Evolutionary conservation across 768 basidiomycete species (phyloP).

Genomic region (Psilocybe cubensis): DNA sequence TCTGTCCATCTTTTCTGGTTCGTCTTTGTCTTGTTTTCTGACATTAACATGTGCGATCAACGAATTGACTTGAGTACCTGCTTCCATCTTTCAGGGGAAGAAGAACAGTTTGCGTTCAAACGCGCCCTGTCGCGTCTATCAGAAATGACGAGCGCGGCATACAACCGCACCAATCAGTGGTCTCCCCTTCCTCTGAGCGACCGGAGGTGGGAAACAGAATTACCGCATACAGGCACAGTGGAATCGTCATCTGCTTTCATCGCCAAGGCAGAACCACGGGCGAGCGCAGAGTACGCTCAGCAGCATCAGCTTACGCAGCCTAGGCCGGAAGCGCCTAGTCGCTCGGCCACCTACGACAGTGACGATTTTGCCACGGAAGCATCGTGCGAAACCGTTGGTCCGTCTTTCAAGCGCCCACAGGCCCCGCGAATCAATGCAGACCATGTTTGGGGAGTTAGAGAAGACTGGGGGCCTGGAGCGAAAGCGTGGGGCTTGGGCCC

Average conservation of each 20-base stretch:
- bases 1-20: slow-evolving; percentile 52
- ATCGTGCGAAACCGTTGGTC: slow-evolving; percentile 3
- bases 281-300: too few species aligned
- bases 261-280: background rate
- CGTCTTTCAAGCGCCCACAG: slow-evolving; percentile 9
- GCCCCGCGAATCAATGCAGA: slow-evolving; percentile 13
- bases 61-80: background rate
- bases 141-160: slow-evolving; percentile 54
- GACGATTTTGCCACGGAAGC: slow-evolving; percentile 12
- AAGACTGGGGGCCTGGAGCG: slow-evolving; percentile 13
- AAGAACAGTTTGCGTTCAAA: slow-evolving; percentile 67
- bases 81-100: slow-evolving; percentile 42
- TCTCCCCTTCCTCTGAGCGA: slow-evolving; percentile 31
- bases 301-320: background rate
- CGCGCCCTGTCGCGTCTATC: slow-evolving; percentile 60
- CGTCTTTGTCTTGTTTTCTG: slow-evolving; percentile 17
- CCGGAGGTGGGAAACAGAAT: slow-evolving; percentile 17
- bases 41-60: background rate
- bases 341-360: background rate
- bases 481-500: slow-evolving; percentile 14
- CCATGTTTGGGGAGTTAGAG: slow-evolving; percentile 20
- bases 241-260: background rate
- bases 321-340: background rate
- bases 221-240: background rate
- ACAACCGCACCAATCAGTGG: slow-evolving; percentile 36